These are phyloP conservation scores for Cyberlindnera xishuangbannaensis DNA, from an alignment of 805 yeast genomes.

Conservation along the genomic window DNA sequence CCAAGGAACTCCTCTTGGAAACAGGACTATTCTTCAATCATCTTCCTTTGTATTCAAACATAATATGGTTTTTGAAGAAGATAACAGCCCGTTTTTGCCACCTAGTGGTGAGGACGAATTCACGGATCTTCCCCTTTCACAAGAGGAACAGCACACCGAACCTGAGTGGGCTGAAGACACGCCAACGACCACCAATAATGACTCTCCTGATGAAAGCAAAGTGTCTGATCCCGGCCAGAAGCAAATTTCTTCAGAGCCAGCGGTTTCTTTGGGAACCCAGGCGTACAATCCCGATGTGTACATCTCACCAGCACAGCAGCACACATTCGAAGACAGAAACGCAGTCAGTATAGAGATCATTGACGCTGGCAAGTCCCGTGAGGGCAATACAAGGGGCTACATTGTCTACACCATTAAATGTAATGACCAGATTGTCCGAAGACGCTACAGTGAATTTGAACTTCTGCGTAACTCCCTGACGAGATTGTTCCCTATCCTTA, in stretches of 20 bases:
- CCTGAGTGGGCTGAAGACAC: not conserved
- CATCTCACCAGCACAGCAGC: slow-evolving; percentile 17
- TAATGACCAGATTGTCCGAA: slow-evolving; percentile 57
- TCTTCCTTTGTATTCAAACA: too few relatives aligned
- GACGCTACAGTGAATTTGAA: slow-evolving; percentile 92
- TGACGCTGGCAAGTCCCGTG: slow-evolving; percentile 84
- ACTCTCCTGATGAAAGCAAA: too few relatives aligned
- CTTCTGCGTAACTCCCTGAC: slow-evolving; percentile 66
- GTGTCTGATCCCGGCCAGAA: slow-evolving; percentile 1
- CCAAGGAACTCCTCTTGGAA: too few relatives aligned
- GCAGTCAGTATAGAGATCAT: slow-evolving; percentile 40
- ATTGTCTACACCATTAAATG: slow-evolving; percentile 76
- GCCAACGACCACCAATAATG: too few relatives aligned
- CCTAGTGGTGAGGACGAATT: slow-evolving; percentile 22
- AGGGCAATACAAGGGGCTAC: slow-evolving; percentile 69
- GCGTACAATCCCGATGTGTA: slow-evolving; percentile 27
- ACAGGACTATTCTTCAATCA: too few relatives aligned
- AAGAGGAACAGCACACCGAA: slow-evolving; percentile 14
- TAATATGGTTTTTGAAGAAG: too few relatives aligned
- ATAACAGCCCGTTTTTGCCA: slow-evolving; percentile 23
- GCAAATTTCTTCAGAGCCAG: slow-evolving; percentile 1
- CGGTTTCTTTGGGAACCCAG: slow-evolving; percentile 11
- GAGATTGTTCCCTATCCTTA: slow-evolving; percentile 69
- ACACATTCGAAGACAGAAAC: slow-evolving; percentile 14
- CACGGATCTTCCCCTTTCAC: slow-evolving; percentile 23